Evolutionary conservation across 1,284 basidiomycete genomes (phyloP).

Genomic region (Chalciporus sp.): DNA sequence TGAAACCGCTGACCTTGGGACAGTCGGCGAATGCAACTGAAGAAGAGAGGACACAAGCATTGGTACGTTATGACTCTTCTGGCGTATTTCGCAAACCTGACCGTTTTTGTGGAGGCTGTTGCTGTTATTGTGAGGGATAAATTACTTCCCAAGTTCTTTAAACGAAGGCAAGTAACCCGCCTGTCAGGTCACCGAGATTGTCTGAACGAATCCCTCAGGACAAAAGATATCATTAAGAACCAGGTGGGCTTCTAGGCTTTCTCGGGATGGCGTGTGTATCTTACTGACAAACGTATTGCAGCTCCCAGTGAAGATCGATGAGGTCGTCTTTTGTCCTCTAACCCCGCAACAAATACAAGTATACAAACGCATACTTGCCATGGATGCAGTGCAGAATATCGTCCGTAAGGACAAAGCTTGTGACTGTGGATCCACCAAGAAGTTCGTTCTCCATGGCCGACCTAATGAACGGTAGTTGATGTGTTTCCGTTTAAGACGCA

Average conservation of each 20-base stretch:
- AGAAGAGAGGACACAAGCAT: constrained; percentile 58
- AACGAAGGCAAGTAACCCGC: constrained; percentile 59
- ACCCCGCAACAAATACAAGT: constrained; percentile 65
- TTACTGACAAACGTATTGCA: constrained; percentile 32
- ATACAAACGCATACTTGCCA: constrained; percentile 70
- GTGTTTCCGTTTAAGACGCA: constrained; percentile 47
- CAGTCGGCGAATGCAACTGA: constrained; percentile 68
- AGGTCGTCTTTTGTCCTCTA: constrained; percentile 89
- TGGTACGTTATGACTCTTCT: constrained; percentile 41
- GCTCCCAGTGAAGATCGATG: constrained; percentile 81
- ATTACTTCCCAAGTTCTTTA: constrained; percentile 74
- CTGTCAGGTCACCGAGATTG: not conserved
- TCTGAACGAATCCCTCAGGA: constrained; percentile 46
- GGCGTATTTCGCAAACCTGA: not conserved
- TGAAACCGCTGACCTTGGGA: constrained; percentile 65
- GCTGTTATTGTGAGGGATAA: constrained; percentile 63
- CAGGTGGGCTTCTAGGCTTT: constrained; percentile 46
- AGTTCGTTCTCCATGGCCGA: constrained; percentile 39
- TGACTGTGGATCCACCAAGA: constrained; percentile 62
- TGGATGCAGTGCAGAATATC: constrained; percentile 65
- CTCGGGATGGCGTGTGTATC: not conserved
- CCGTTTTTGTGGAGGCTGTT: constrained; percentile 43
- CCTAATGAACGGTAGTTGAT: constrained; percentile 2
- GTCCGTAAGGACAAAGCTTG: constrained; percentile 71
- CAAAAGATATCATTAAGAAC: constrained; percentile 77